These are phyloP conservation scores for Pouteria campechiana DNA, from an alignment of 179 eudicot genomes.

Conservation along the genomic window DNA sequence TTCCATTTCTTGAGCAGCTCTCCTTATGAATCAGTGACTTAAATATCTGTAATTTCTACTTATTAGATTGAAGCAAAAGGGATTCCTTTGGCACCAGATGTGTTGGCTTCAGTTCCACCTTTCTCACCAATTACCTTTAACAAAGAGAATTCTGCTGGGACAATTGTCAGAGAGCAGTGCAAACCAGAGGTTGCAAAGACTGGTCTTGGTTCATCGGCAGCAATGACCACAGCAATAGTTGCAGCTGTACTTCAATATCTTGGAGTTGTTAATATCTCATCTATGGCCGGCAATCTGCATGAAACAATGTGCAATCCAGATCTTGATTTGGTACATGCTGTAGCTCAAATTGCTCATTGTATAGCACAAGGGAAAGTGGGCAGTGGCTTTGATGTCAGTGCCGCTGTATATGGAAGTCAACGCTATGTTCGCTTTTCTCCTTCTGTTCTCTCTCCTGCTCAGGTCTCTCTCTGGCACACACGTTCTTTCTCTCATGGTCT, in stretches of 20 bases:
- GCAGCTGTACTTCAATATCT: constrained; percentile 91
- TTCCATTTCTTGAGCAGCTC: background rate
- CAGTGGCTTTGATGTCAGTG: constrained; percentile 97
- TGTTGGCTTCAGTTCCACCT: constrained; percentile 70
- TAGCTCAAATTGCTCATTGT: constrained; percentile 98
- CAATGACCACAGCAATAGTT: constrained; percentile 97
- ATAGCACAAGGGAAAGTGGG: constrained; percentile 99
- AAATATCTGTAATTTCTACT: background rate
- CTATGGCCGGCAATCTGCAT: constrained; percentile 12
- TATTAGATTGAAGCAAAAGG: constrained; percentile 82
- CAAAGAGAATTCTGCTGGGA: too few species aligned
- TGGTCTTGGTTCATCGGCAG: constrained; percentile 97
- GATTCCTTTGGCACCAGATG: constrained; percentile 72
- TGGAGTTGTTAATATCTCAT: constrained; percentile 43
- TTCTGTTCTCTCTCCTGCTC: constrained; percentile 81
- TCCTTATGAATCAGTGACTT: background rate
- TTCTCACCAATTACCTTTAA: constrained; percentile 64
- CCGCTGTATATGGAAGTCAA: constrained; percentile 99
- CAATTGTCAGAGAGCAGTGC: constrained; percentile 28
- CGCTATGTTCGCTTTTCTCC: constrained; percentile 96
- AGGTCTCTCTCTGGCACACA: constrained; percentile 37
- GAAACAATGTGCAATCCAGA: constrained; percentile 21
- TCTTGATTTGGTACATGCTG: constrained; percentile 78
- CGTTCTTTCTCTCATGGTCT: background rate
- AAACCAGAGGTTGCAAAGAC: constrained; percentile 98